Conservation (phyloP, 805 yeast genomes). For the Saccharomycodes ludwigii region DNA sequence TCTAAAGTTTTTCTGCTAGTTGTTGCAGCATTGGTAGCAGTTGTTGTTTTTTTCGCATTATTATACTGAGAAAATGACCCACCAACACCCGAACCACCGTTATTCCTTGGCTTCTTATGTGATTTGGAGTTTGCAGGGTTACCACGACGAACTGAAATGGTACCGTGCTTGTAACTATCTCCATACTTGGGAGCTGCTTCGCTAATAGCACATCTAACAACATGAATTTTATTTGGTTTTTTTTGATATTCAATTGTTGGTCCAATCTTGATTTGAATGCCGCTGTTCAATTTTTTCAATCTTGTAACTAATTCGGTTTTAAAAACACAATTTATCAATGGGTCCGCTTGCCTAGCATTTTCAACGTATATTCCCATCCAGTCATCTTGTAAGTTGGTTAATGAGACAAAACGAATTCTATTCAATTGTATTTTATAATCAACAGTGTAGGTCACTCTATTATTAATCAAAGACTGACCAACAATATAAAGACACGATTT, state of each 20-base stretch:
- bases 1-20: slow-evolving; percentile 10
- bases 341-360: slow-evolving; percentile 48
- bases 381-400: slow-evolving; percentile 77
- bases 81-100: slow-evolving; percentile 12
- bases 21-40: slow-evolving; percentile 16
- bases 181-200: slow-evolving; percentile 50
- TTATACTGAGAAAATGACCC: no score
- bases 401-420: slow-evolving; percentile 46
- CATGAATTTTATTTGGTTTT: slow-evolving; percentile 73
- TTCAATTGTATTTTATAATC: slow-evolving; percentile 55
- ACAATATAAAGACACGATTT: slow-evolving; percentile 49
- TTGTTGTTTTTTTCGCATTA: slow-evolving; percentile 17
- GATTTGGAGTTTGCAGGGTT: slow-evolving; percentile 61
- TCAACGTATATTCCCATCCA: slow-evolving; percentile 59
- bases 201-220: slow-evolving; percentile 56
- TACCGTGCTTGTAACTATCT: slow-evolving; percentile 80
- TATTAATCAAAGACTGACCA: slow-evolving; percentile 58
- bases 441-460: slow-evolving; percentile 41
- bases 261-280: slow-evolving; percentile 52
- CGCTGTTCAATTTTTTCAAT: slow-evolving; percentile 46
- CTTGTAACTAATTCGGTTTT: slow-evolving; percentile 83
- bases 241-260: slow-evolving; percentile 72
- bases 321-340: slow-evolving; percentile 66
- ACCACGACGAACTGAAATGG: slow-evolving; percentile 72
- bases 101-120: slow-evolving; percentile 64